These are phyloP conservation scores for Exobasidium rhododendri DNA, from an alignment of 1,284 basidiomycete genomes.

Conservation along the genomic window DNA sequence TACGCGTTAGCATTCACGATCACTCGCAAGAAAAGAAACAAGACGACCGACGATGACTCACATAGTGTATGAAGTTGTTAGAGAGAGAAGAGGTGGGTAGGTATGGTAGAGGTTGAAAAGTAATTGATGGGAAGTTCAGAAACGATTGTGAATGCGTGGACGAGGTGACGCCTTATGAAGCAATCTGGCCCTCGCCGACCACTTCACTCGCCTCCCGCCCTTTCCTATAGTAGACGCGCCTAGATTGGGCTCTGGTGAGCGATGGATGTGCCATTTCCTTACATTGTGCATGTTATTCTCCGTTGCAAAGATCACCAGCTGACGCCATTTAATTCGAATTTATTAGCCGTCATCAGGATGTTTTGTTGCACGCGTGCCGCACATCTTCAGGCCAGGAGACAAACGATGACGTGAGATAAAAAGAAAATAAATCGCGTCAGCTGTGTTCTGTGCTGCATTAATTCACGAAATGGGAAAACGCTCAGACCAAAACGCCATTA, in stretches of 20 bases:
- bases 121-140: constrained; percentile 9
- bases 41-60: constrained; percentile 10
- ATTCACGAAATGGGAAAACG: neutral
- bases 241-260: no score
- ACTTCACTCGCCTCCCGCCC: neutral
- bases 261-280: neutral
- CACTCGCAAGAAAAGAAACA: neutral
- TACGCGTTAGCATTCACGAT: neutral
- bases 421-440: neutral
- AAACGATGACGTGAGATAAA: neutral
- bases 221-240: neutral
- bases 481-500: neutral
- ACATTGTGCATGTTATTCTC: no score
- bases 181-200: neutral
- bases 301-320: neutral
- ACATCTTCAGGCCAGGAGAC: neutral
- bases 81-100: constrained; percentile 9
- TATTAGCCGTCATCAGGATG: neutral
- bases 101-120: constrained; percentile 6
- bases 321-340: neutral
- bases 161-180: neutral
- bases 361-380: neutral
- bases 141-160: neutral
- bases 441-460: neutral
- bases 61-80: constrained; percentile 14